Conservation (phyloP, 2,329 filamentous ascomycete genomes). For the Pleoardoris graminearum region DNA sequence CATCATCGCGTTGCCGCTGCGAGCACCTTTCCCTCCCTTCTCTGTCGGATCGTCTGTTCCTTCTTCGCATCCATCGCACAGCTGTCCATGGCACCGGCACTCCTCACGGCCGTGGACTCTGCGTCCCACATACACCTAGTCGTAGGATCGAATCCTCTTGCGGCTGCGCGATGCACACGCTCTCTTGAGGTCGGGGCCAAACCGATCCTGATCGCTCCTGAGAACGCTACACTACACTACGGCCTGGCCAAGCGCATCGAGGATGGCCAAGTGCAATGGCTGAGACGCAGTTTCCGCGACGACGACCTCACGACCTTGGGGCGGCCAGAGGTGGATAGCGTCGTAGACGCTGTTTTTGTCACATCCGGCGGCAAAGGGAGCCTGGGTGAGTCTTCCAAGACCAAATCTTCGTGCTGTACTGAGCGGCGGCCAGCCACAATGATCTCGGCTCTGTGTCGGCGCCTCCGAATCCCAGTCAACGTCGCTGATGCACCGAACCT, state of each 20-base stretch:
- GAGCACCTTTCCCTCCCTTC: background rate
- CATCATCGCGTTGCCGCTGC: conserved; percentile 6
- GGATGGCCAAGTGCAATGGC: conserved; percentile 67
- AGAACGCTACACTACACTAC: conserved; percentile 63
- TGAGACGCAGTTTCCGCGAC: conserved; percentile 68
- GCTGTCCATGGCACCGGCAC: conserved; percentile 52
- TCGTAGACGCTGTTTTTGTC: conserved; percentile 93
- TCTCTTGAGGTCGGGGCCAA: conserved; percentile 80
- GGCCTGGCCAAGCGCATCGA: conserved; percentile 67
- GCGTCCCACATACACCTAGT: conserved; percentile 77
- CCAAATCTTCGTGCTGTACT: conserved; percentile 13
- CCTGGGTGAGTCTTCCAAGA: conserved; percentile 44
- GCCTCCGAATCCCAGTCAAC: conserved; percentile 87
- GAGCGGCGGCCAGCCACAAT: conserved; percentile 55
- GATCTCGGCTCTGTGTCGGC: conserved; percentile 74
- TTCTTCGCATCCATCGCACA: background rate
- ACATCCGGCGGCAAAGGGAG: conserved; percentile 61
- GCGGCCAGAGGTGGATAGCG: conserved; percentile 72
- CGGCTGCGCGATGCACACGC: conserved; percentile 78
- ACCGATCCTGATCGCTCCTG: conserved; percentile 77
- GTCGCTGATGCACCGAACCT: conserved; percentile 84
- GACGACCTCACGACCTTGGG: conserved; percentile 74
- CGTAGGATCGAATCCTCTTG: conserved; percentile 82
- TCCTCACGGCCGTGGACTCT: conserved; percentile 75
- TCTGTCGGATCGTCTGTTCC: background rate